phyloP scores from a whole-genome alignment of 305 asterid species.

The Plantago lanceolata region DNA sequence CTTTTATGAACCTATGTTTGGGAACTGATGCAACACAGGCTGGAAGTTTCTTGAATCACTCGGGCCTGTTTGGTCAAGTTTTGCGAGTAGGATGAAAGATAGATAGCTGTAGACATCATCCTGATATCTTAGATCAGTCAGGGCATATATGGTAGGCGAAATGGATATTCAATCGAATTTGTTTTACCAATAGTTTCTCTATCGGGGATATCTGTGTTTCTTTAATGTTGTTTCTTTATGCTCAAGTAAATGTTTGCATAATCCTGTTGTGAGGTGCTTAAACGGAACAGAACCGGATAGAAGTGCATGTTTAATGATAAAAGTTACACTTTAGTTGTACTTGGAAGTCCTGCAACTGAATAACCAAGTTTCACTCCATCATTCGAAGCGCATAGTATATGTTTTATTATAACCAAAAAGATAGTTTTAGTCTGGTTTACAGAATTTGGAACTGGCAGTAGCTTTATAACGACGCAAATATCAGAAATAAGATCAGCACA shows the following conservation, averaged over 20 bases:
- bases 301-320: too few relatives aligned
- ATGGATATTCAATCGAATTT: not conserved
- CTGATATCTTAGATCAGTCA: not conserved
- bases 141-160: not conserved
- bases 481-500: not conserved
- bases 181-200: not conserved
- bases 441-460: too few relatives aligned
- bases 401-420: too few relatives aligned
- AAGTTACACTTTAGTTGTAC: too few relatives aligned
- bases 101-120: not conserved
- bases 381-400: too few relatives aligned
- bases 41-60: not conserved
- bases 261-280: too few relatives aligned
- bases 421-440: too few relatives aligned
- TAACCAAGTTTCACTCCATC: too few relatives aligned
- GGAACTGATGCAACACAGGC: conserved; percentile 30
- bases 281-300: too few relatives aligned
- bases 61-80: not conserved
- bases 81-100: not conserved
- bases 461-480: not conserved
- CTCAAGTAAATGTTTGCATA: too few relatives aligned
- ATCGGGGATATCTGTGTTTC: not conserved
- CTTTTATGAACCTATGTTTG: conserved; percentile 52
- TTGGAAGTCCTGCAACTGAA: too few relatives aligned
- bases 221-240: too few relatives aligned